Evolutionary conservation across 2,329 filamentous ascomycete genomes (phyloP).

Genomic region (Graphiopsis chlorocephala): DNA sequence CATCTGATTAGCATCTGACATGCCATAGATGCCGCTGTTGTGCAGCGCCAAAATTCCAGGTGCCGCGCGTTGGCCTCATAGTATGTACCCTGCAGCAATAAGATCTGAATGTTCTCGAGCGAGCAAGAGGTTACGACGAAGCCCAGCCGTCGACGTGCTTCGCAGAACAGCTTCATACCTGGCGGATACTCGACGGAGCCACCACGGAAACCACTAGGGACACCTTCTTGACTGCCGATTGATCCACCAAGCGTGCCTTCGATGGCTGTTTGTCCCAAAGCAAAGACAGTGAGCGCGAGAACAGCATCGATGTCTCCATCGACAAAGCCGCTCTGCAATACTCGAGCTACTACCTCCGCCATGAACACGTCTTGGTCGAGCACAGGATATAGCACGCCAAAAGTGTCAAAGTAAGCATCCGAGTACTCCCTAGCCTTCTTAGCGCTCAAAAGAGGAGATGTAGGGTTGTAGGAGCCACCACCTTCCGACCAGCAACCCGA

Average conservation of each 20-base stretch:
- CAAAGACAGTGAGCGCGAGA: constrained; percentile 55
- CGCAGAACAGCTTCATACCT: constrained; percentile 60
- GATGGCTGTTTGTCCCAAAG: constrained; percentile 53
- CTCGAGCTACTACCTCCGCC: constrained; percentile 32
- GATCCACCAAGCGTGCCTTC: constrained; percentile 35
- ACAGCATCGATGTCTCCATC: constrained; percentile 51
- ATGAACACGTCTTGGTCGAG: constrained; percentile 57
- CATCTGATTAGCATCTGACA: constrained; percentile 45
- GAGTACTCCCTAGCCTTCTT: constrained; percentile 34
- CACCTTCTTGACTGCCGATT: background rate
- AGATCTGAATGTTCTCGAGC: constrained; percentile 59
- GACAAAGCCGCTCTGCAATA: constrained; percentile 50
- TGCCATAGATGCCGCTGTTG: constrained; percentile 56
- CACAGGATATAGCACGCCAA: constrained; percentile 58
- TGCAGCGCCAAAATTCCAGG: constrained; percentile 61
- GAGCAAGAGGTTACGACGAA: constrained; percentile 55
- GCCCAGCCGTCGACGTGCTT: constrained; percentile 58
- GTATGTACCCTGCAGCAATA: constrained; percentile 50
- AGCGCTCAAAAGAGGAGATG: too few species aligned
- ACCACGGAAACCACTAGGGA: constrained; percentile 52
- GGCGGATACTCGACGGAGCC: constrained; percentile 52
- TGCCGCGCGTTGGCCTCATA: constrained; percentile 25
- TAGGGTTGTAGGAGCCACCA: too few species aligned
- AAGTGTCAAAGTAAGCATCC: constrained; percentile 58
- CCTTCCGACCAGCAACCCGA: too few species aligned